These are phyloP conservation scores for Arthrobotrys pseudoclavata DNA, from an alignment of 2,329 filamentous ascomycete genomes.

Conservation along the genomic window DNA sequence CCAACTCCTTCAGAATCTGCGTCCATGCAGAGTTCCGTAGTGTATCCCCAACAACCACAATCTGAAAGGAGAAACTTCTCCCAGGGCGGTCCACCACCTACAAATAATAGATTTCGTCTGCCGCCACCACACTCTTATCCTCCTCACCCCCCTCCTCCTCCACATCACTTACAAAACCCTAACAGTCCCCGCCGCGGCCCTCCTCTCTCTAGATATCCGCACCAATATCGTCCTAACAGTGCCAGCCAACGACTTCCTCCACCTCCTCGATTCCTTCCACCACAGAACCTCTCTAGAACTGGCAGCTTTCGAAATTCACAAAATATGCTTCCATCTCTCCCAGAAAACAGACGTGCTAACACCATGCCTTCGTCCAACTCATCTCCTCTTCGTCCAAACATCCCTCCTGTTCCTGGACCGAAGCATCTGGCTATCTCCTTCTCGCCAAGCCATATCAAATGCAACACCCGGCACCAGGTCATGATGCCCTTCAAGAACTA, in stretches of 20 bases:
- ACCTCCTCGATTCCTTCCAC: constrained; percentile 40
- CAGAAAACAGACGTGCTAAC: constrained; percentile 52
- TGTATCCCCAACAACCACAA: constrained; percentile 59
- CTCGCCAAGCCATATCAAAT: constrained; percentile 50
- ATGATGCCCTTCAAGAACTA: constrained; percentile 56
- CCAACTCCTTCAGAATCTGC: constrained; percentile 60
- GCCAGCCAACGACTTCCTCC: constrained; percentile 44
- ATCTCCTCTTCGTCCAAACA: constrained; percentile 39
- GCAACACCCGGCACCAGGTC: constrained; percentile 45
- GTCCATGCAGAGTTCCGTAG: constrained; percentile 60
- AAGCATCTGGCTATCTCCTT: constrained; percentile 51
- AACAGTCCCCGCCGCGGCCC: constrained; percentile 33
- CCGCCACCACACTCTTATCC: constrained; percentile 28
- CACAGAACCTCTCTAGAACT: constrained; percentile 18
- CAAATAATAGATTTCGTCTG: constrained; percentile 49
- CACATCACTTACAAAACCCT: constrained; percentile 48
- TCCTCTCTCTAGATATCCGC: constrained; percentile 30
- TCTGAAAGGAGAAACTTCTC: constrained; percentile 46
- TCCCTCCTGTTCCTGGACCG: constrained; percentile 54
- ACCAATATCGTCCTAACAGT: constrained; percentile 42
- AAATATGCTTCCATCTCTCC: constrained; percentile 50
- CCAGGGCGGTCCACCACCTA: constrained; percentile 26
- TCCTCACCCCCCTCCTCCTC: neutral
- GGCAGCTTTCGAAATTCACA: constrained; percentile 39
- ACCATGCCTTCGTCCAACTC: constrained; percentile 27